Evolutionary conservation across 2,329 filamentous ascomycete genomes (phyloP), one percentile per base, ranked within the genome.

Genomic region (Trichothecium roseum): DNA sequence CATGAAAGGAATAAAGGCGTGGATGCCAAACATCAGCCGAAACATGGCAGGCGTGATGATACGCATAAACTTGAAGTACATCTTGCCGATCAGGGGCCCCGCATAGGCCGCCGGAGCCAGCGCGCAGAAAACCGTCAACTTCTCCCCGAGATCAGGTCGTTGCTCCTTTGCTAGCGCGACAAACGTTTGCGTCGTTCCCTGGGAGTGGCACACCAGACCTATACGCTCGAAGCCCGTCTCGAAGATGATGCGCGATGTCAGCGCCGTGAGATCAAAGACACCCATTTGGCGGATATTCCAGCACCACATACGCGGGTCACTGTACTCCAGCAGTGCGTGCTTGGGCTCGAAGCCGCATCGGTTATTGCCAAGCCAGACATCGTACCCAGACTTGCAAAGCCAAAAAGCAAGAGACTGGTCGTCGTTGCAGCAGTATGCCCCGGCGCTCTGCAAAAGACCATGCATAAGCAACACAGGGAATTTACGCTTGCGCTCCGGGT

Each of bases 271-370:
- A 52, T 96, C 89, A 52, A 93, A 76, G 1, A 88, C 80, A 4
- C 87, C 89, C 83, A 95, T 93, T 51, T 94, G 85, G 0, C 84
- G 76, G 37, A 95, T 93, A 45, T 94, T 94, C 89, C 89, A 96
- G 28, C 80, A 78, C 89, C 89, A 95, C 84, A 95, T 93, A 20
- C 87, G 74, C 2, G 89, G 88, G 51, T 96, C 89, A 3, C 64
- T 63, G 44, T 82, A 78, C 3, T 74, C 60, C 28, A 95, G 70
- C 16, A 79, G 59, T 3, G 69, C 72, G 52, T 96, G 89, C 43
- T 78, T 73, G 1, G 89, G 88, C 1, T 72, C 64, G 57, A 91
- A 86, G 2, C 88, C 88, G 51, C 87, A 94, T 15, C 89, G 74
- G 52, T 94, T 95, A 60, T 94, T 94, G 4, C 89, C 89, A 13